Evolutionary conservation across 23 red algal genomes (phyloP).

Genomic region (Gracilaria caudata): DNA sequence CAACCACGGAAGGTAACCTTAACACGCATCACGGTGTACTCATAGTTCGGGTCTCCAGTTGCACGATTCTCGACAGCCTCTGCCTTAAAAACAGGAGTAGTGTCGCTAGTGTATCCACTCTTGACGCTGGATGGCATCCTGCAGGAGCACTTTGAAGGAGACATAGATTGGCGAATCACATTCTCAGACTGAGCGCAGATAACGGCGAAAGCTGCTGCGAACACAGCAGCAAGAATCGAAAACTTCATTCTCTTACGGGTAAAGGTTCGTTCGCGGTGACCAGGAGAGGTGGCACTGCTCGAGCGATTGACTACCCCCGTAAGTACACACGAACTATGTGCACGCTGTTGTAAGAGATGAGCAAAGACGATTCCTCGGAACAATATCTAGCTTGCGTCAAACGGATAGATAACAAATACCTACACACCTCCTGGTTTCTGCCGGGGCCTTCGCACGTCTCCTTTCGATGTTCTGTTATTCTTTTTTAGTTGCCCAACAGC

Average conservation of each 20-base stretch:
- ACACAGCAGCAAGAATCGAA: neutral
- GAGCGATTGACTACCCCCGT: neutral
- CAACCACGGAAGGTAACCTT: conserved; percentile 59
- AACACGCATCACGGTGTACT: conserved; percentile 61
- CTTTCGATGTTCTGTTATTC: conserved; percentile 18
- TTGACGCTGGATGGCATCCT: conserved; percentile 41
- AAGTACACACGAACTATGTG: conserved; percentile 12
- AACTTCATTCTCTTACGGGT: neutral
- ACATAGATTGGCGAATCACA: neutral
- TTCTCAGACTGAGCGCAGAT: neutral
- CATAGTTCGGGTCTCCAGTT: conserved; percentile 44
- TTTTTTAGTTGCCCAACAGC: neutral
- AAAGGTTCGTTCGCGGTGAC: neutral
- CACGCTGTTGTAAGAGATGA: neutral
- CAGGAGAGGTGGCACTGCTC: conserved; percentile 1
- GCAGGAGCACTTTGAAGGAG: conserved; percentile 54
- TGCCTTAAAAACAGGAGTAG: conserved; percentile 52
- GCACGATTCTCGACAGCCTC: conserved; percentile 47
- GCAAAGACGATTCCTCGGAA: neutral
- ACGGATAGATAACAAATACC: conserved; percentile 5
- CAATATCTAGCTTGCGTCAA: neutral
- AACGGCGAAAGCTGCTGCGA: conserved; percentile 13
- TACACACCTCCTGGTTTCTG: neutral
- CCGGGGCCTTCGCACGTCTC: neutral
- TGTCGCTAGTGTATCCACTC: conserved; percentile 26